These are phyloP conservation scores for Naganishia sp. DNA, from an alignment of 1,284 basidiomycete genomes.

Conservation along the genomic window DNA sequence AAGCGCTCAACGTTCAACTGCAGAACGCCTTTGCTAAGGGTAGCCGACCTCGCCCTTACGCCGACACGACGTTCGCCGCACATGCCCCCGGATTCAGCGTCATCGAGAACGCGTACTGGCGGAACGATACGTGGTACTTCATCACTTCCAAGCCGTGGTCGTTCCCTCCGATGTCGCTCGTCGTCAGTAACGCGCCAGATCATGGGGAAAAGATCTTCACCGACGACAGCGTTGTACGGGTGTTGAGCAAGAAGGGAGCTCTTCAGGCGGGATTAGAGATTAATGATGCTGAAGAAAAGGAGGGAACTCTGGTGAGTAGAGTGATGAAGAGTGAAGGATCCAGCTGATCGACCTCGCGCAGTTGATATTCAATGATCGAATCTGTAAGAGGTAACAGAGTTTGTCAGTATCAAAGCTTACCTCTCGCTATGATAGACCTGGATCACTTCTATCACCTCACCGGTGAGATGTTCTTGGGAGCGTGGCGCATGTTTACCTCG, in stretches of 20 bases:
- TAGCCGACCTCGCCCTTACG: background rate
- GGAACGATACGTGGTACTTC: conserved; percentile 29
- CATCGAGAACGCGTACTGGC: conserved; percentile 40
- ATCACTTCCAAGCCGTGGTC: conserved; percentile 22
- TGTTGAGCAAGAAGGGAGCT: conserved; percentile 2
- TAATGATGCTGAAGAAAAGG: background rate
- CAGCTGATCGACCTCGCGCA: conserved; percentile 18
- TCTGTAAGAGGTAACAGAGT: conserved; percentile 33
- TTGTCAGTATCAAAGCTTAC: background rate
- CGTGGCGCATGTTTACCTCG: conserved; percentile 40
- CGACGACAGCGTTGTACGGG: conserved; percentile 14
- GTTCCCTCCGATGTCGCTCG: background rate
- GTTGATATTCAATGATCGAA: conserved; percentile 41
- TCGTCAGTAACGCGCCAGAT: conserved; percentile 21
- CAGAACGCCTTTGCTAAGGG: background rate
- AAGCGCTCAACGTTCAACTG: background rate
- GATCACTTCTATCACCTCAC: conserved; percentile 45
- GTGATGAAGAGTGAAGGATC: background rate
- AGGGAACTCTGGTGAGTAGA: conserved; percentile 14
- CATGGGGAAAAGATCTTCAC: conserved; percentile 9
- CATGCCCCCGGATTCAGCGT: conserved; percentile 42
- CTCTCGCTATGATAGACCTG: conserved; percentile 34
- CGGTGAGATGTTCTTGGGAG: conserved; percentile 45
- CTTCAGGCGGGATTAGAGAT: conserved; percentile 1
- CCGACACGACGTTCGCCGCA: conserved; percentile 35